Conservation (phyloP, 345 rosid species). For the Psidium friedrichsthalianum region DNA sequence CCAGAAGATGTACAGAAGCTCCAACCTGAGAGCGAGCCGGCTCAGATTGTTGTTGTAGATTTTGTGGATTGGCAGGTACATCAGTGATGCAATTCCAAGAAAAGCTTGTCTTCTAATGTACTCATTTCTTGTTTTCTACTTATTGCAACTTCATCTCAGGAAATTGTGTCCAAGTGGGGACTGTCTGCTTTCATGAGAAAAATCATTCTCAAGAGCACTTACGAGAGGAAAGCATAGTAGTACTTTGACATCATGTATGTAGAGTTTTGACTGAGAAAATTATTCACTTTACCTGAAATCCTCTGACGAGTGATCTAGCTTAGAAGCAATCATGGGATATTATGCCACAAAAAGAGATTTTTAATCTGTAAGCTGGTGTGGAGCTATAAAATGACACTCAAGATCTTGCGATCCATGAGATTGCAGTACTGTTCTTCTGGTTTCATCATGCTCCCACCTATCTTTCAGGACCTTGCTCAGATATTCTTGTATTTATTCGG, state of each 20-base stretch:
- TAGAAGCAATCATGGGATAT: background rate
- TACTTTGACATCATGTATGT: background rate
- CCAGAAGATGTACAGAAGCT: conserved; percentile 50
- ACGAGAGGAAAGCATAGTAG: background rate
- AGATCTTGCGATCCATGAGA: background rate
- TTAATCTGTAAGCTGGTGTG: background rate
- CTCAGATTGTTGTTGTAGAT: conserved; percentile 45
- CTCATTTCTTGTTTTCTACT: background rate
- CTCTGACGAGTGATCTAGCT: background rate
- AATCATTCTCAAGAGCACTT: background rate
- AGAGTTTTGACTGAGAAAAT: background rate
- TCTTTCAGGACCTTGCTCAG: background rate
- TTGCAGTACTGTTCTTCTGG: background rate
- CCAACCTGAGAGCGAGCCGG: conserved; percentile 29
- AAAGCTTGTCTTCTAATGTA: background rate
- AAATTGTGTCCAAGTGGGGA: background rate
- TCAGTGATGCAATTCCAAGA: background rate
- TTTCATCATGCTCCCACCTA: background rate
- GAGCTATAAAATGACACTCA: background rate
- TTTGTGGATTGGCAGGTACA: conserved; percentile 76
- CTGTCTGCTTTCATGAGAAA: background rate
- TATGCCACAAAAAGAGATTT: background rate
- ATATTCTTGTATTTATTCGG: background rate
- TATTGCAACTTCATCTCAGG: background rate
- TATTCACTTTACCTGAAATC: background rate